Percentiles rank a stretch among this genome's conserved stretches.
These are phyloP conservation scores for Solanum medicagineum DNA, from an alignment of 257 asterid genomes.

Conservation along the genomic window DNA sequence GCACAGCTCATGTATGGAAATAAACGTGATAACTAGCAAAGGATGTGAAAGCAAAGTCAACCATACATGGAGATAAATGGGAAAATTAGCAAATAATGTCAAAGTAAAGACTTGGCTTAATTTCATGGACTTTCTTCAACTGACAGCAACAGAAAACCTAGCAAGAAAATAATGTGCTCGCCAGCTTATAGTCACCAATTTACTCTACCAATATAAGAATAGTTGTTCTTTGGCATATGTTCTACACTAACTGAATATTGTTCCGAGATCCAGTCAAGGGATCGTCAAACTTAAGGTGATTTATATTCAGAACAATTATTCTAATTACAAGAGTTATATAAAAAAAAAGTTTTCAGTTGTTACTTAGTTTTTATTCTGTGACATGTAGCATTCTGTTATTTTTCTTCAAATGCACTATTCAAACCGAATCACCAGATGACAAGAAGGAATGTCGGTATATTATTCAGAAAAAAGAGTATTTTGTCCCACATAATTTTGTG, in stretches of 20 bases:
- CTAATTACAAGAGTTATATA: not conserved
- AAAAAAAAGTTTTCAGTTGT: not conserved
- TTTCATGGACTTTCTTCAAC: not conserved
- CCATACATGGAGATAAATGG: not conserved
- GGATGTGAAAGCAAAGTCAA: not conserved
- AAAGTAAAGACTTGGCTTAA: not conserved
- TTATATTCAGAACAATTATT: not conserved
- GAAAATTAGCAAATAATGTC: not conserved
- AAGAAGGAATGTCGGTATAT: not conserved
- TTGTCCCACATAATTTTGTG: not conserved
- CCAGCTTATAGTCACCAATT: not conserved
- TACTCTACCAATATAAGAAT: not conserved
- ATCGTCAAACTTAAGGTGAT: not conserved
- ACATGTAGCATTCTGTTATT: not conserved
- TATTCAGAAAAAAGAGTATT: not conserved
- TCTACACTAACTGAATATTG: not conserved
- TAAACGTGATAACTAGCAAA: not conserved
- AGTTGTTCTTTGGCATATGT: not conserved
- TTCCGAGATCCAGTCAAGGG: not conserved
- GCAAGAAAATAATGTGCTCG: not conserved
- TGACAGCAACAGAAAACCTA: not conserved
- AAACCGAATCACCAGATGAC: not conserved
- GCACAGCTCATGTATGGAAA: not conserved
- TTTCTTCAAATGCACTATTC: not conserved
- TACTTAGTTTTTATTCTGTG: not conserved